phyloP scores from a whole-genome alignment of 2,329 filamentous ascomycete species.

The Colletotrichum sp. region DNA sequence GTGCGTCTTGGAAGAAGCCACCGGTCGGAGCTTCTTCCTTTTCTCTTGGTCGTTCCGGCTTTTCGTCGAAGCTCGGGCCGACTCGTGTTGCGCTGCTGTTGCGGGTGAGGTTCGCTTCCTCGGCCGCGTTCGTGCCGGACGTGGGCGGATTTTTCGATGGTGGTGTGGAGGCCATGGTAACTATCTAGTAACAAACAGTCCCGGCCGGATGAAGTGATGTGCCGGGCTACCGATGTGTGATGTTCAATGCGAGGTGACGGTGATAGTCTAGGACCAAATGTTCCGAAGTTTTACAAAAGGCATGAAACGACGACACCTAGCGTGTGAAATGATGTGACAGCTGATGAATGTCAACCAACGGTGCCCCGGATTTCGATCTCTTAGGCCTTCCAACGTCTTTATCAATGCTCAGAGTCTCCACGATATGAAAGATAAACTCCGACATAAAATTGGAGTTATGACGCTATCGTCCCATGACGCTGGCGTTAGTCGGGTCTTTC shows the following conservation, averaged over 20 bases:
- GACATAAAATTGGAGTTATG: conserved; percentile 5
- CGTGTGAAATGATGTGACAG: neutral
- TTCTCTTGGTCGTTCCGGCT: neutral
- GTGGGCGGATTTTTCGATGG: neutral
- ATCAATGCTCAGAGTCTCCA: neutral
- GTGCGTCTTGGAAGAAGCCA: conserved; percentile 1
- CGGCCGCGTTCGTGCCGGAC: neutral
- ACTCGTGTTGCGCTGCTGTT: conserved; percentile 7
- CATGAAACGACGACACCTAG: neutral
- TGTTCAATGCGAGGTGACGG: neutral
- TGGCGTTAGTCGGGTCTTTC: neutral
- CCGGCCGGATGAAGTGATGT: neutral
- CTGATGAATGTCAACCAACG: neutral
- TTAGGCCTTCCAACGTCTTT: neutral
- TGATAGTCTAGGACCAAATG: neutral
- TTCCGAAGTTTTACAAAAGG: neutral
- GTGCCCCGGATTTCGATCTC: neutral
- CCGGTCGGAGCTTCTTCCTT: neutral
- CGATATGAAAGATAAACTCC: neutral
- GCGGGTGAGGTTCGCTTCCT: neutral
- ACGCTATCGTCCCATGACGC: neutral
- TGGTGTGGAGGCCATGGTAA: neutral
- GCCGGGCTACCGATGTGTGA: neutral
- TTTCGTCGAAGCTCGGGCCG: conserved; percentile 1
- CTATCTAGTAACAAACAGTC: neutral